phyloP scores from a whole-genome alignment of 2,329 filamentous ascomycete genomes.

The Cryphonectria japonica region DNA sequence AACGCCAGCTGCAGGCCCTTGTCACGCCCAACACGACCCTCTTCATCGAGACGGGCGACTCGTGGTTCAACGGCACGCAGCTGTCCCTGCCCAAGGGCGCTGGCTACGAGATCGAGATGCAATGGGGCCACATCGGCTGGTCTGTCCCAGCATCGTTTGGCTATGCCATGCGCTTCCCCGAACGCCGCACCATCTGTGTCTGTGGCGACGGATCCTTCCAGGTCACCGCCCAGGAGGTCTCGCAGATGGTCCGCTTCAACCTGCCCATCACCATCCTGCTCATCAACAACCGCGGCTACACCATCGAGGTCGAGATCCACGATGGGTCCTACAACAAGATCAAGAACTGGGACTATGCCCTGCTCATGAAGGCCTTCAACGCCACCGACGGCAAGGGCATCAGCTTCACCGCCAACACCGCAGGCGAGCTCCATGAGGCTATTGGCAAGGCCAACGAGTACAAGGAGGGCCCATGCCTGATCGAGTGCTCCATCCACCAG shows the following conservation, averaged over 20 bases:
- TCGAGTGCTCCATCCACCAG: slow-evolving; percentile 37
- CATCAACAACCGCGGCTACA: slow-evolving; percentile 44
- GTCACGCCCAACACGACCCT: slow-evolving; percentile 32
- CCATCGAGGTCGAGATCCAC: slow-evolving; percentile 45
- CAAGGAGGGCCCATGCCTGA: slow-evolving; percentile 34
- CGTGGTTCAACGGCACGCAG: slow-evolving; percentile 38
- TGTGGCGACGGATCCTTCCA: slow-evolving; percentile 43
- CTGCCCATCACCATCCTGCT: slow-evolving; percentile 40
- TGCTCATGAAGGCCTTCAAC: slow-evolving; percentile 35
- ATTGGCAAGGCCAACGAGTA: slow-evolving; percentile 30
- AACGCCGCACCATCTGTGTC: slow-evolving; percentile 38
- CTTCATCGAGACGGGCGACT: slow-evolving; percentile 37
- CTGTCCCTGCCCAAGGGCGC: slow-evolving; percentile 34
- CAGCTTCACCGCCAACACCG: slow-evolving; percentile 33
- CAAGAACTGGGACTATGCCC: slow-evolving; percentile 39
- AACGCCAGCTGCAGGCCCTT: slow-evolving; percentile 34
- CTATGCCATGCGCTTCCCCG: slow-evolving; percentile 33
- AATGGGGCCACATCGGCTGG: slow-evolving; percentile 39
- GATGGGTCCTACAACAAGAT: slow-evolving; percentile 40
- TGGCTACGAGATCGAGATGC: slow-evolving; percentile 38
- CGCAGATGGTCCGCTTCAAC: slow-evolving; percentile 41
- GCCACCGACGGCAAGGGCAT: slow-evolving; percentile 33
- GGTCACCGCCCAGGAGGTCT: slow-evolving; percentile 43
- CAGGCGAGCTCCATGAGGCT: slow-evolving; percentile 34
- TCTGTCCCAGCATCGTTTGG: slow-evolving; percentile 36